Conservation (phyloP, 2,329 filamentous ascomycete species). For the Aspergillus tubingensis region DNA sequence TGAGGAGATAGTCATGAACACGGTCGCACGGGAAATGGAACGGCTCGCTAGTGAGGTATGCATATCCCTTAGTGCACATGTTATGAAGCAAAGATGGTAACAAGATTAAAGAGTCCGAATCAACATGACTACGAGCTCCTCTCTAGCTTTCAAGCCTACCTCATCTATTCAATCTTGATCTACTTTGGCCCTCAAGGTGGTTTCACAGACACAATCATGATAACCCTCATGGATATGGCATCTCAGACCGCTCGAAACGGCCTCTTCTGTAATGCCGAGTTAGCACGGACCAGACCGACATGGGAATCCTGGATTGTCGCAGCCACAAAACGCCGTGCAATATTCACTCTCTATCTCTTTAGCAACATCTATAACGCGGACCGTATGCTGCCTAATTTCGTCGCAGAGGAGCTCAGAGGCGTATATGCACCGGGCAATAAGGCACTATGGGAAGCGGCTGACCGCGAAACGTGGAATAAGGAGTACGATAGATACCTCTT, state of each 20-base stretch:
- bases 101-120: neutral
- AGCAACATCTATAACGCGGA: conserved; percentile 52
- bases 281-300: conserved; percentile 40
- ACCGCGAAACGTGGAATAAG: conserved; percentile 45
- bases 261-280: conserved; percentile 49
- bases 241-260: conserved; percentile 44
- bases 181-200: conserved; percentile 44
- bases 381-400: conserved; percentile 49
- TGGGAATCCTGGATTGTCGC: conserved; percentile 59
- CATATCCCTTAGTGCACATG: neutral
- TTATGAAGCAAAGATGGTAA: neutral
- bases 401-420: conserved; percentile 52
- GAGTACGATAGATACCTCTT: conserved; percentile 48
- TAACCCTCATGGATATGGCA: conserved; percentile 55
- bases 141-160: conserved; percentile 54
- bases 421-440: conserved; percentile 48
- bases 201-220: conserved; percentile 48
- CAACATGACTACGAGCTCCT: conserved; percentile 35
- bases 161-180: conserved; percentile 55
- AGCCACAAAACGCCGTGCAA: conserved; percentile 54
- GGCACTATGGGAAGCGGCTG: conserved; percentile 47
- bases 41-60: conserved; percentile 22
- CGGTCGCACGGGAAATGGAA: conserved; percentile 30
- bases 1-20: conserved; percentile 25
- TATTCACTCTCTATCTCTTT: conserved; percentile 58